Evolutionary conservation across 305 asterid genomes (phyloP), one percentile per base, ranked within the genome.

Genomic region (Fraxinus floribunda): DNA sequence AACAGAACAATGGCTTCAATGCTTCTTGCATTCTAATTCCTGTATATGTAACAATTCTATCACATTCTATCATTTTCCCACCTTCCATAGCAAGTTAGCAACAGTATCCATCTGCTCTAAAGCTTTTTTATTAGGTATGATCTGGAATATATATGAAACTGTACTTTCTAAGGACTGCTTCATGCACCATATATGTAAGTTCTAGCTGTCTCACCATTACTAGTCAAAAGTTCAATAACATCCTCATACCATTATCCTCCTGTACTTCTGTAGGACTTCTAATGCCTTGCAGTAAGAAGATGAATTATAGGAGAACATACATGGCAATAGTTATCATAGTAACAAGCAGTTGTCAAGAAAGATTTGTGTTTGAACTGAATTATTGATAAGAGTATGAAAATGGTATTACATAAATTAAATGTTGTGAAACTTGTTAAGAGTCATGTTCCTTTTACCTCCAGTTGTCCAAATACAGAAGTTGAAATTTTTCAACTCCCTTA

Each of bases 41-140:
- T 41, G 49, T 75, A 73, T 62, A 77, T 79, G 30, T 72, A 85
- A 76, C 46, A 77, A 16, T 60, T 75, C 79, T 76, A 66, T 78
- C 70, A 3, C 34, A 71, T 24, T 24, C 39, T 0, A 35, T 22
- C 13, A 9, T 78, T 44, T 46, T 73, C 80, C 52, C 38, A 26
- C 77, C 32, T 35, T 32, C 9, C 66, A 46, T 55, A 24, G 75
- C 66, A 41, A 73, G n/a, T n/a, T n/a, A n/a, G n/a, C 24, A 22
- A 22, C 62, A 22, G 3, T 64, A 3, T 6, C n/a, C 20, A 9
- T 9, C 49, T 10, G 5, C 10, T 76, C 5, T 76, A 20, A 71
- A 46, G 75, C 78, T 77, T 79, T 20, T 44, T 55, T 29, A 34
- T 24, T 15, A 9, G 77, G 18, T 76, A 70, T 26, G 44, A 30